A percentile compares a stretch with the other conserved stretches of the same genome.
These are phyloP conservation scores for Citrus mangshanensis DNA, from an alignment of 345 rosid genomes.

Conservation along the genomic window DNA sequence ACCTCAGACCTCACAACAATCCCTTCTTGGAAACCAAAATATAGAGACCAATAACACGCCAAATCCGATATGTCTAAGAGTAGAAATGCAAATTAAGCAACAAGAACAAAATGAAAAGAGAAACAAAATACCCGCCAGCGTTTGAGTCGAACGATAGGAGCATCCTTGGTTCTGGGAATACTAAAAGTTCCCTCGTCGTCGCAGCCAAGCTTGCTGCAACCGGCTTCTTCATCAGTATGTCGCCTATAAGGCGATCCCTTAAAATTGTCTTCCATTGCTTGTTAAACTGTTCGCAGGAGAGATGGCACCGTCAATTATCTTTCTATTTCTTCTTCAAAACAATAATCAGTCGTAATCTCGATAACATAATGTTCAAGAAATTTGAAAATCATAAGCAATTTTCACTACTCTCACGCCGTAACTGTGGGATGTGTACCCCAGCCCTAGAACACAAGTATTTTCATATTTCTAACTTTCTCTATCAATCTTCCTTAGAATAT, in stretches of 20 bases:
- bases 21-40: too few relatives aligned
- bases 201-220: slow-evolving; percentile 16
- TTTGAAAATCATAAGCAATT: too few relatives aligned
- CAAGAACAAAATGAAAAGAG: neutral
- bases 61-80: neutral
- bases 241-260: slow-evolving; percentile 38
- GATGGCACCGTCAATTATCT: slow-evolving; percentile 41
- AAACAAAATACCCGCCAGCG: slow-evolving; percentile 77
- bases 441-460: too few relatives aligned
- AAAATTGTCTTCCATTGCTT: slow-evolving; percentile 18
- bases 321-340: neutral
- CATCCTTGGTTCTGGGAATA: slow-evolving; percentile 73
- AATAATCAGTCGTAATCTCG: neutral
- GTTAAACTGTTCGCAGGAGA: slow-evolving; percentile 55
- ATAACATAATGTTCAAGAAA: too few relatives aligned
- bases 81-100: neutral
- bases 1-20: too few relatives aligned
- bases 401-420: too few relatives aligned
- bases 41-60: too few relatives aligned
- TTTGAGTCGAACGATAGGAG: slow-evolving; percentile 53
- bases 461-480: too few relatives aligned
- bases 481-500: too few relatives aligned
- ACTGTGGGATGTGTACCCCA: too few relatives aligned
- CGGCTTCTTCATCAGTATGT: slow-evolving; percentile 51
- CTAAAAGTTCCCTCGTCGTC: slow-evolving; percentile 46